These are phyloP conservation scores for Fusarium sp. DNA, from an alignment of 2,329 filamentous ascomycete genomes.

Conservation along the genomic window DNA sequence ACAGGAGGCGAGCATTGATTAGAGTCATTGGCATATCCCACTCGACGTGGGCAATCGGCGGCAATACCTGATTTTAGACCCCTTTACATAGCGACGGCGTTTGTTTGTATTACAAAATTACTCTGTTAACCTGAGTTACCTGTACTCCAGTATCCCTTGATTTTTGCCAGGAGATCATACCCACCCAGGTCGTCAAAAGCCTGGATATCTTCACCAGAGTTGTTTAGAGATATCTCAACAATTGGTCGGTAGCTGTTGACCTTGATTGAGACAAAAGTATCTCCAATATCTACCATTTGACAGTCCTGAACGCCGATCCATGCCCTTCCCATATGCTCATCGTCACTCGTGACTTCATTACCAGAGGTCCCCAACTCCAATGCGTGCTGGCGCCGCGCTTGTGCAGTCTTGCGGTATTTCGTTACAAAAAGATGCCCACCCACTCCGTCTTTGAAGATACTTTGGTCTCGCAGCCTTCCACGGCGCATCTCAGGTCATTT, in stretches of 20 bases:
- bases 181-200: background rate
- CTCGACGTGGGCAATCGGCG: constrained; percentile 8
- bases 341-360: constrained; percentile 35
- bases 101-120: constrained; percentile 17
- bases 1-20: background rate
- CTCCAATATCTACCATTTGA: constrained; percentile 17
- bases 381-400: constrained; percentile 1
- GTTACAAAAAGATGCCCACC: constrained; percentile 70
- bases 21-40: constrained; percentile 11
- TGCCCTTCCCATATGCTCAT: constrained; percentile 20
- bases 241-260: background rate
- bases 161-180: background rate
- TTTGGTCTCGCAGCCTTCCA: constrained; percentile 67
- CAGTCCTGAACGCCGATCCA: constrained; percentile 34
- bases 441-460: constrained; percentile 67
- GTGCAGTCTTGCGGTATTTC: background rate
- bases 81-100: constrained; percentile 30
- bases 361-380: background rate
- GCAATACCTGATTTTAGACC: constrained; percentile 5
- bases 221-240: background rate
- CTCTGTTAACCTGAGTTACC: background rate
- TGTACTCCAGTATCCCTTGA: background rate
- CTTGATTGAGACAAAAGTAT: background rate
- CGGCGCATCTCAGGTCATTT: constrained; percentile 63
- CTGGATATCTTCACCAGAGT: background rate